A percentile compares a stretch with the other conserved stretches of the same genome.
Conservation (phyloP, 2,329 filamentous ascomycete species). For the Eutypella sp. region DNA sequence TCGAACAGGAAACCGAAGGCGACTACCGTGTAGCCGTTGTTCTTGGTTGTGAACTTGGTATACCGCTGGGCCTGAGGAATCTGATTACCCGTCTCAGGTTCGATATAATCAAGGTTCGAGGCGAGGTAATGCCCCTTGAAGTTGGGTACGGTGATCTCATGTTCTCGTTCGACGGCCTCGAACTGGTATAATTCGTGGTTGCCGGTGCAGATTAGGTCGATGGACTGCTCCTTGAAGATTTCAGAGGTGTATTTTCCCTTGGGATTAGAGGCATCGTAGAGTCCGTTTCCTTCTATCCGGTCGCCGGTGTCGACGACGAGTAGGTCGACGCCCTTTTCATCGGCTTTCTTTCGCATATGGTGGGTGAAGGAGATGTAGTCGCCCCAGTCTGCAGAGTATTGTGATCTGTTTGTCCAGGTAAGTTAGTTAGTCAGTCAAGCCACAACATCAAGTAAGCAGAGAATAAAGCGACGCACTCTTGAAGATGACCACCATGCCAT, state of each 20-base stretch:
- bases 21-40: slow-evolving; percentile 75
- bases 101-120: slow-evolving; percentile 86
- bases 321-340: slow-evolving; percentile 74
- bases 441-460: background rate
- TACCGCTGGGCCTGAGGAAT: slow-evolving; percentile 77
- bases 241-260: slow-evolving; percentile 87
- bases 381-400: slow-evolving; percentile 95
- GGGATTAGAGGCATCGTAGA: slow-evolving; percentile 85
- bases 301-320: slow-evolving; percentile 96
- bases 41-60: slow-evolving; percentile 87
- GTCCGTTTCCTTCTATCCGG: slow-evolving; percentile 85
- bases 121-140: slow-evolving; percentile 78
- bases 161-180: slow-evolving; percentile 73
- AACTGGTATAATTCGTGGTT: slow-evolving; percentile 93
- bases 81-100: slow-evolving; percentile 63
- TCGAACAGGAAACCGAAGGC: slow-evolving; percentile 95
- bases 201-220: slow-evolving; percentile 81
- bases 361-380: slow-evolving; percentile 92
- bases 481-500: slow-evolving; percentile 89
- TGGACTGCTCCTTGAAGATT: slow-evolving; percentile 74
- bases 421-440: background rate
- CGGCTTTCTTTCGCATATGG: slow-evolving; percentile 74
- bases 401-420: slow-evolving; percentile 49
- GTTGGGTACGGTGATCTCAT: slow-evolving; percentile 73
- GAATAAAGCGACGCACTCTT: slow-evolving; percentile 65